Evolutionary conservation across 345 rosid genomes (phyloP).

Genomic region (Lagerstroemia speciosa): DNA sequence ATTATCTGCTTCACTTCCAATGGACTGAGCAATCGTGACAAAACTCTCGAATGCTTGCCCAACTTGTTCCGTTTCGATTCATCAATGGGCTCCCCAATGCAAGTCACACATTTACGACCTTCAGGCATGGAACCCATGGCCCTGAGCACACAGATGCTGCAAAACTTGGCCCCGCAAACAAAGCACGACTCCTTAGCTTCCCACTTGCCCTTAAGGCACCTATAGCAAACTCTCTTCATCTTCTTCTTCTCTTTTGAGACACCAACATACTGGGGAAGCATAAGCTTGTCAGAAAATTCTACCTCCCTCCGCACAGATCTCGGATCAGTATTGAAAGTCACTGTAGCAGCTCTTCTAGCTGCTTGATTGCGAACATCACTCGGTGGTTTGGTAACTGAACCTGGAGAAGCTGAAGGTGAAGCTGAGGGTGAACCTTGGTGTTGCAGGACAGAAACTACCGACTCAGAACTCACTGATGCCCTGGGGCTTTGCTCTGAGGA

Average conservation of each 20-base stretch:
- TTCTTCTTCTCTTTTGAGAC: slow-evolving; percentile 53
- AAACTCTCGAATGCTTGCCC: slow-evolving; percentile 70
- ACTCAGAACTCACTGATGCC: slow-evolving; percentile 77
- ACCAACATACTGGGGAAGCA: slow-evolving; percentile 44
- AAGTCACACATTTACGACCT: slow-evolving; percentile 92
- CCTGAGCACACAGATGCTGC: slow-evolving; percentile 87
- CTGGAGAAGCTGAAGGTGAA: slow-evolving; percentile 76
- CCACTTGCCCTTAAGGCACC: slow-evolving; percentile 94
- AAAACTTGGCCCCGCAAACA: slow-evolving; percentile 86
- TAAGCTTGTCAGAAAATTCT: slow-evolving; percentile 32
- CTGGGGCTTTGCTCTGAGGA: slow-evolving; percentile 69
- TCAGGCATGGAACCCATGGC: slow-evolving; percentile 99
- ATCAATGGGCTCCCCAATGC: slow-evolving; percentile 75
- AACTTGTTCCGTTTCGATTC: slow-evolving; percentile 69
- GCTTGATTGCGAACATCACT: slow-evolving; percentile 28
- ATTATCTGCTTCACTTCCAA: slow-evolving; percentile 93
- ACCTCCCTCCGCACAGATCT: slow-evolving; percentile 39
- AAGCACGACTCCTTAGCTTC: slow-evolving; percentile 85
- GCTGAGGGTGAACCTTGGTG: slow-evolving; percentile 76
- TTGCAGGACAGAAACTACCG: slow-evolving; percentile 90
- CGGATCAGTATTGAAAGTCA: slow-evolving; percentile 60
- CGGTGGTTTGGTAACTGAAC: slow-evolving; percentile 33
- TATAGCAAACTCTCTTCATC: slow-evolving; percentile 54
- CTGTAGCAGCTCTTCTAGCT: slow-evolving; percentile 51
- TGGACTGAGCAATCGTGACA: slow-evolving; percentile 79